Base-by-base conservation (phyloP, 306 rosid species). In the Cicer judaicum region DNA sequence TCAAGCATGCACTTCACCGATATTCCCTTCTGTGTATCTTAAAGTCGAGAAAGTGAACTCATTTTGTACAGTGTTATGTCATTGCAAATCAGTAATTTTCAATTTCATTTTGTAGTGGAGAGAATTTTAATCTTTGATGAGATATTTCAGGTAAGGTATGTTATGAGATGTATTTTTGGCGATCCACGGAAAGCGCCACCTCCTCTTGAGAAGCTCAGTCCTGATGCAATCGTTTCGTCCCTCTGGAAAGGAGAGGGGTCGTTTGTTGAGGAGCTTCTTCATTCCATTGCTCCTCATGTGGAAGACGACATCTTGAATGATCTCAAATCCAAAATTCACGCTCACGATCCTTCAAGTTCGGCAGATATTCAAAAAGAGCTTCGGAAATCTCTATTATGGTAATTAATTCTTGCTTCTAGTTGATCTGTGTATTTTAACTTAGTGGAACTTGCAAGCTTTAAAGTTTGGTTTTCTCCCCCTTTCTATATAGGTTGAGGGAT, bases 161-260 rank as follows among this genome's bases (percentile, higher is more conserved):
- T 90, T 39, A 86, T 95, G 98, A 85, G 96, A 87, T 88, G 91
- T 80, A 69, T 89, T 80, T 95, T 92, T 86, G 96, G 92, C 21
- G 94, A 95, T 84, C 96, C 97, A 13, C 89, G 90, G 84, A 83
- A 85, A 68, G 98, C 99, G 15, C 98, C 97, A 29, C 99, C 99
- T 74, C 99, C 99, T 24, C 86, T 95, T 57, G 89, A 90, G 89
- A 88, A 86, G 93, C 90, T 95, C 84, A 81, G 90, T 87, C 87
- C 93, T 55, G 96, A 89, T 85, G 97, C 69, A 34, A 77, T 83
- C 60, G 89, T 92, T 81, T 79, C 88, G 65, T 84, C 85, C 77
- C 84, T 92, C 79, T 95, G 99, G 99, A 90, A 90, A 76, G 99
- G 97, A 69, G 97, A 94, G 75, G 96, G 92, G 64, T 94, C 99